These are phyloP conservation scores for Alternaria triticimaculans DNA, from an alignment of 2,329 filamentous ascomycete genomes.

Conservation along the genomic window DNA sequence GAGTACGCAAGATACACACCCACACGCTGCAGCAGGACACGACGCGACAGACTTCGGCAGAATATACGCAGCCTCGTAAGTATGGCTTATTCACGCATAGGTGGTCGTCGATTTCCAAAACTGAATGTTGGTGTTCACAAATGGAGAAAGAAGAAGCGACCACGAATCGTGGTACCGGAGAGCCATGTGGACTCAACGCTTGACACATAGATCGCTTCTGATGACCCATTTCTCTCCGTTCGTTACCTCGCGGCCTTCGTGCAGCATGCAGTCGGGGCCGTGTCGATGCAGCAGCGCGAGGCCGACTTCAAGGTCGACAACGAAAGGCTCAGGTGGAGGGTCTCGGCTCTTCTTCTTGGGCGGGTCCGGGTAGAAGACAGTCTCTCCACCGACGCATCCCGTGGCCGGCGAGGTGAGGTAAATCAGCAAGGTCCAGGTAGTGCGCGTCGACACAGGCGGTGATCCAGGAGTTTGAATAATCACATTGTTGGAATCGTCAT, in stretches of 20 bases:
- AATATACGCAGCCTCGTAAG: not conserved
- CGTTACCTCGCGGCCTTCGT: slow-evolving; percentile 81
- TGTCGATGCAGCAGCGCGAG: slow-evolving; percentile 88
- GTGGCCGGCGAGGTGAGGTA: slow-evolving; percentile 80
- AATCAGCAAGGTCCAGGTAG: slow-evolving; percentile 89
- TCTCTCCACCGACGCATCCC: slow-evolving; percentile 84
- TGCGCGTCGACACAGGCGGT: slow-evolving; percentile 63
- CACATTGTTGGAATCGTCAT: slow-evolving; percentile 85
- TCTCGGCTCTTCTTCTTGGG: slow-evolving; percentile 52
- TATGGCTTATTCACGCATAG: not conserved
- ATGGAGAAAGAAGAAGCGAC: not conserved
- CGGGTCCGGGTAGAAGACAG: slow-evolving; percentile 79
- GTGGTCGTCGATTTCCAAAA: not conserved
- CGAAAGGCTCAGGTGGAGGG: slow-evolving; percentile 65
- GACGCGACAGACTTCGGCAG: not conserved
- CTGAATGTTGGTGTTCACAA: not conserved
- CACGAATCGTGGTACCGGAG: not conserved
- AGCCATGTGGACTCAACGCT: slow-evolving; percentile 47
- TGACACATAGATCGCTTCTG: slow-evolving; percentile 79
- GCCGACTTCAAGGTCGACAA: slow-evolving; percentile 79
- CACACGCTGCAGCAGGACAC: not conserved
- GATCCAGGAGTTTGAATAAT: slow-evolving; percentile 53
- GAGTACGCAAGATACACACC: not conserved
- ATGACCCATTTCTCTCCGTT: slow-evolving; percentile 91
- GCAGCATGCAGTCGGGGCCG: slow-evolving; percentile 85